Evolutionary conservation across 768 basidiomycete species (phyloP), one percentile per base, ranked within the genome.

Genomic region (Termitomyces sp.): DNA sequence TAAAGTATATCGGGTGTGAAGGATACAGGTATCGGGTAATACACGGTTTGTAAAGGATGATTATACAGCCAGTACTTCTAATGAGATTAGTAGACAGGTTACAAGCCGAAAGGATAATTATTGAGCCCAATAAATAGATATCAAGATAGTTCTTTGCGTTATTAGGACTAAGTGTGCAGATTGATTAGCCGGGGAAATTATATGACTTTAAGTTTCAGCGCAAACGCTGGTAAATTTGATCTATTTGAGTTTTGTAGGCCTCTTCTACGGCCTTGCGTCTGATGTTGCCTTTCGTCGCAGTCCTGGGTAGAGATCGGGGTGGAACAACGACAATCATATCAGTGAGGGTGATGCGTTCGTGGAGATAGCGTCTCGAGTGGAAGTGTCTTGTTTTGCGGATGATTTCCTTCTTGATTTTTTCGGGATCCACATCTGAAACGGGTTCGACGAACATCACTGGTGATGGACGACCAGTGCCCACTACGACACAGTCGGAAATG

Each of bases 251-350:
- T 65, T 77, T 77, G 75, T 81, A 89, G 27, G 75, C 64, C 62
- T 88, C 86, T 72, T 92, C 90, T 22, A 91, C 88, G 13, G 87
- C 89, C 63, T 78, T 82, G 47, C 90, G 81, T 52, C 90, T 84
- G 62, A 92, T 87, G 66, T 91, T 92, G 31, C 90, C 89, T 74
- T 92, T 92, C 13, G 90, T 90, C 20, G 83, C 84, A 0, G 90
- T 92, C 62, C 90, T 78, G 41, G 90, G 90, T 45, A 92, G 79
- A 1, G 87, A 81, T n/a, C 80, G 78, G 45, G 76, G 74, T 30
- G 83, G 77, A 18, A 90, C 89, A 45, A 91, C 73, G 60, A 91
- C 72, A 58, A 92, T 80, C 79, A 89, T 81, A 51, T 86, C 78
- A 4, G 81, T 64, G 7, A 78, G 81, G 5, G 78, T 80, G 73